Evolutionary conservation across 768 basidiomycete species (phyloP), one percentile per base, ranked within the genome.

Genomic region (Leccinum aurantiacum): DNA sequence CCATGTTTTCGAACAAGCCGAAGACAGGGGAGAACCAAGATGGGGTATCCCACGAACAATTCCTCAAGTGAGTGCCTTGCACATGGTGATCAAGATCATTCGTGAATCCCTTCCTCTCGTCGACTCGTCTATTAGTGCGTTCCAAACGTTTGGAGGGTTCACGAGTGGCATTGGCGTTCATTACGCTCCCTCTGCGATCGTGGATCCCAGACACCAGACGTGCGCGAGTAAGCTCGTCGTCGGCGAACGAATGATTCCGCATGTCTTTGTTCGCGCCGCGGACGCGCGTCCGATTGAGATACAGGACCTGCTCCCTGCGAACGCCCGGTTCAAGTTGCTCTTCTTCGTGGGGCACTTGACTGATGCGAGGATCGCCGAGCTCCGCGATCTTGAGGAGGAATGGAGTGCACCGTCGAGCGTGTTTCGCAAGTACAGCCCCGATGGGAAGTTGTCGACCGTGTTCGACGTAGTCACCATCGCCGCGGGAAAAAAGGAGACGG

Each of bases 221-320:
- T 66, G 65, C 17, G 78, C 81, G 1, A 41, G 57, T 6, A 64
- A 67, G 9, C 65, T 81, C 15, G 56, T 68, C 11, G 68, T 77
- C 22, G 80, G 80, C 33, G 60, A 79, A 65, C 71, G 80, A 46
- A 75, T 79, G 67, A 69, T 65, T 8, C 75, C 78, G 0, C 72
- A 54, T 2, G 8, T 54, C 14, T 54, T 54, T 25, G 24, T 54
- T 5, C 53, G 37, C 11, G 37, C 37, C 5, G 53, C 53, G 35
- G 24, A 54, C 53, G 9, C 37, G 35, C 53, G 37, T 8, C 53
- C 53, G 15, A 25, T 17, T 3, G 35, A 54, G 24, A 54, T 54
- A 24, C 53, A 54, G 13, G 53, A 54, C 37, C 15, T 54, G 37
- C 53, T 54, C 10, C 53, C 53, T 24, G 53, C 53, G 24, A 37